These are phyloP conservation scores for Peronospora belbahrii DNA, from an alignment of 352 stramenopile species.

Conservation along the genomic window DNA sequence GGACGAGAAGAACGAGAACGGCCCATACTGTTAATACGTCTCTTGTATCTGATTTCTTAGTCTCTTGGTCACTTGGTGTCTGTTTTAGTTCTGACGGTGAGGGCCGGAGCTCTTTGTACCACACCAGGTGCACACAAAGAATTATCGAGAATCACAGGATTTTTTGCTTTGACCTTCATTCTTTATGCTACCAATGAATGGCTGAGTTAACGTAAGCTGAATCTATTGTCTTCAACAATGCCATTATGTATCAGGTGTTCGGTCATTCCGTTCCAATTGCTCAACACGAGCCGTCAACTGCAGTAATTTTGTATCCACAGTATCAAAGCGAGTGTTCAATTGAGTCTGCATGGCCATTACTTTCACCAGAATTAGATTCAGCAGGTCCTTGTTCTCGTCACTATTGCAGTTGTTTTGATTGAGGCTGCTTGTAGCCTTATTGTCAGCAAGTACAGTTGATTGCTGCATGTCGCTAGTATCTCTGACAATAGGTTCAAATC, in stretches of 20 bases:
- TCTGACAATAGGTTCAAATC: neutral
- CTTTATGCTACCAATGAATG: too few species aligned
- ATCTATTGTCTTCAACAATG: too few species aligned
- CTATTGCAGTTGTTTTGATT: neutral
- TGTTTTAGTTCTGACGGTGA: conserved; percentile 27
- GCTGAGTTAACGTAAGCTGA: too few species aligned
- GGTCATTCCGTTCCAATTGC: conserved; percentile 31
- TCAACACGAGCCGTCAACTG: conserved; percentile 28
- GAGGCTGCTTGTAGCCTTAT: conserved; percentile 12
- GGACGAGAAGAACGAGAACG: conserved; percentile 59
- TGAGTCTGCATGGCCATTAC: conserved; percentile 38
- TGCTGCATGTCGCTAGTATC: neutral
- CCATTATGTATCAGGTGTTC: too few species aligned
- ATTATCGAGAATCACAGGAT: conserved; percentile 25
- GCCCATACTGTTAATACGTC: conserved; percentile 34
- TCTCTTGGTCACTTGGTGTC: conserved; percentile 12
- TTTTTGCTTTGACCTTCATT: too few species aligned
- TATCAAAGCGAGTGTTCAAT: conserved; percentile 48
- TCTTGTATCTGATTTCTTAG: conserved; percentile 8
- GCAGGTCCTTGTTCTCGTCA: conserved; percentile 5
- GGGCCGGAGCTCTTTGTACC: neutral
- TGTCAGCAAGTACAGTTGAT: neutral
- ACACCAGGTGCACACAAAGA: conserved; percentile 22
- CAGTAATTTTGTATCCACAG: conserved; percentile 34
- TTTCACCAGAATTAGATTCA: conserved; percentile 20